Conservation (phyloP, 257 asterid genomes). For the Fraxinus quadrangulata region DNA sequence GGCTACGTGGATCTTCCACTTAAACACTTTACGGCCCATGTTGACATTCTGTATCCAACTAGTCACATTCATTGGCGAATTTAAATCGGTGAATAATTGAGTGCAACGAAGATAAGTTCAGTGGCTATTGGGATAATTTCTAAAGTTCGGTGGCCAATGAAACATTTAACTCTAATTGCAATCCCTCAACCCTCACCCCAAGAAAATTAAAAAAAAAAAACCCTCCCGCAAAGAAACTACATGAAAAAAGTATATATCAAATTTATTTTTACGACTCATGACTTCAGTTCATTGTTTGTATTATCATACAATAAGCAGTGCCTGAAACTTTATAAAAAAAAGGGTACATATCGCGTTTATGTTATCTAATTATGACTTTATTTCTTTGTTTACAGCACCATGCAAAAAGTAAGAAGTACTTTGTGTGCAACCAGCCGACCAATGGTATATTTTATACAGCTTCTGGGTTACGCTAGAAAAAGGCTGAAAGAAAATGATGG, state of each 20-base stretch:
- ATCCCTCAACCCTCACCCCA: no score
- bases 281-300: neutral
- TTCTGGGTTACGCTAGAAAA: conserved; percentile 76
- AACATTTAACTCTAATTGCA: conserved; percentile 21
- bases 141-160: no score
- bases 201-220: no score
- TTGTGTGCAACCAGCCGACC: conserved; percentile 92
- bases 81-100: no score
- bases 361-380: conserved; percentile 20
- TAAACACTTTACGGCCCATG: no score
- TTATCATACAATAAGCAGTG: neutral
- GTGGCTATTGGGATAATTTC: no score
- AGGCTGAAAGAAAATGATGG: conserved; percentile 53
- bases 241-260: neutral
- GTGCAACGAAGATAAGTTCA: no score
- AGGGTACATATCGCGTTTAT: neutral
- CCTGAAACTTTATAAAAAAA: neutral
- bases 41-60: no score
- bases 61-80: no score
- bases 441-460: conserved; percentile 95
- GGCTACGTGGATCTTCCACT: no score
- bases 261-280: neutral
- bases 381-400: conserved; percentile 70
- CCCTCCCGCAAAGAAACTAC: no score
- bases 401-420: conserved; percentile 89